A percentile compares a stretch with the other conserved stretches of the same genome.
phyloP scores from a whole-genome alignment of 495 filamentous ascomycete species.

The Penicillium daleae region DNA sequence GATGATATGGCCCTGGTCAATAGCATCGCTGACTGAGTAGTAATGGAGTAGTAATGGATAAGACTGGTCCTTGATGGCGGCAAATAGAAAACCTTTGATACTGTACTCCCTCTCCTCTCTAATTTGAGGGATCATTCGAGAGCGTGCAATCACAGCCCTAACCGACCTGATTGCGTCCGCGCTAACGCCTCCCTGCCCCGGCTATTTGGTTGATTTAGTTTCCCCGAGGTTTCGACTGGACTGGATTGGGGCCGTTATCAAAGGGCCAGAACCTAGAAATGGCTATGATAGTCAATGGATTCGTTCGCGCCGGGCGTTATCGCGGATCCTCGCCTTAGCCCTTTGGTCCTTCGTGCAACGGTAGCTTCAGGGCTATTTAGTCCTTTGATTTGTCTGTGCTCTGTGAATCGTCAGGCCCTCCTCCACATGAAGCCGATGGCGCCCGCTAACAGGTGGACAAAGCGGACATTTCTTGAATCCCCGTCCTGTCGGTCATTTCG shows the following conservation, averaged over 20 bases:
- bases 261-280: not conserved
- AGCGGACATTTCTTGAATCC: slow-evolving; percentile 7
- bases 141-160: slow-evolving; percentile 1
- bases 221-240: not conserved
- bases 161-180: not conserved
- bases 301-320: not conserved
- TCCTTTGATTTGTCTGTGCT: slow-evolving; percentile 2
- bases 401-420: not conserved
- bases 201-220: not conserved
- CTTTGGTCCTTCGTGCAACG: not conserved
- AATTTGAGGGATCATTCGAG: not conserved
- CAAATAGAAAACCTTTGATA: too few relatives aligned
- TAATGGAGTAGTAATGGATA: too few relatives aligned
- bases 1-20: not conserved
- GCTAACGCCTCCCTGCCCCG: not conserved
- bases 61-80: not conserved
- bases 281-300: not conserved
- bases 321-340: not conserved
- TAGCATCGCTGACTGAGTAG: not conserved
- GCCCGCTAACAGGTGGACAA: not conserved
- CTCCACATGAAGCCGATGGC: not conserved
- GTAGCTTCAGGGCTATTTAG: not conserved
- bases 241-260: not conserved
- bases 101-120: not conserved
- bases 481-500: not conserved